A percentile compares a stretch with the other conserved stretches of the same genome.
These are phyloP conservation scores for Vishniacozyma victoriae DNA, from an alignment of 768 basidiomycete species.

Conservation along the genomic window DNA sequence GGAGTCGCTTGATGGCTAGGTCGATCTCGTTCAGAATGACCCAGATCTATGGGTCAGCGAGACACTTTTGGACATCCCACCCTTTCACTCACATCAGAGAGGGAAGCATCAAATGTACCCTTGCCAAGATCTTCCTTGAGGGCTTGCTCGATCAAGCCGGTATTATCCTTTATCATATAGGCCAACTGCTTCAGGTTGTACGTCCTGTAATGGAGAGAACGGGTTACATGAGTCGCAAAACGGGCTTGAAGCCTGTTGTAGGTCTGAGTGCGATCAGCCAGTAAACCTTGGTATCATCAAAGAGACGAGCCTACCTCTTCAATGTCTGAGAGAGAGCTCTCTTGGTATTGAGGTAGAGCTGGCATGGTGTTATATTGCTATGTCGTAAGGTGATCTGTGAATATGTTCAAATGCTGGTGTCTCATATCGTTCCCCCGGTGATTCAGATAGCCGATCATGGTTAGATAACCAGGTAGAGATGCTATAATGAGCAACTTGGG, in stretches of 20 bases:
- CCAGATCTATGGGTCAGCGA: constrained; percentile 4
- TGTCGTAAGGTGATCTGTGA: background rate
- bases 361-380: background rate
- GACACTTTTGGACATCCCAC: background rate
- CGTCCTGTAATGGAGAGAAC: constrained; percentile 31
- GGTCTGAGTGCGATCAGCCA: constrained; percentile 12
- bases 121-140: constrained; percentile 40
- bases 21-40: constrained; percentile 35
- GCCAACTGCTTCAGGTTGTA: constrained; percentile 45
- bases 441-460: background rate
- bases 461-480: background rate
- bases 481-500: no score
- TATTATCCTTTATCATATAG: constrained; percentile 45
- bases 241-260: constrained; percentile 15
- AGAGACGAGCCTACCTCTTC: background rate
- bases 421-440: background rate
- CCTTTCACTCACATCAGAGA: constrained; percentile 38
- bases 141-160: constrained; percentile 27
- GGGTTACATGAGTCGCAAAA: constrained; percentile 21
- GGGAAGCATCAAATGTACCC: constrained; percentile 20
- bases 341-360: background rate
- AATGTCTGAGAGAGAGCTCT: background rate
- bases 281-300: no score
- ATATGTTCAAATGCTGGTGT: background rate
- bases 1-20: constrained; percentile 33